phyloP scores from a whole-genome alignment of 2,329 filamentous ascomycete genomes.

The Epichloe uncinata region DNA sequence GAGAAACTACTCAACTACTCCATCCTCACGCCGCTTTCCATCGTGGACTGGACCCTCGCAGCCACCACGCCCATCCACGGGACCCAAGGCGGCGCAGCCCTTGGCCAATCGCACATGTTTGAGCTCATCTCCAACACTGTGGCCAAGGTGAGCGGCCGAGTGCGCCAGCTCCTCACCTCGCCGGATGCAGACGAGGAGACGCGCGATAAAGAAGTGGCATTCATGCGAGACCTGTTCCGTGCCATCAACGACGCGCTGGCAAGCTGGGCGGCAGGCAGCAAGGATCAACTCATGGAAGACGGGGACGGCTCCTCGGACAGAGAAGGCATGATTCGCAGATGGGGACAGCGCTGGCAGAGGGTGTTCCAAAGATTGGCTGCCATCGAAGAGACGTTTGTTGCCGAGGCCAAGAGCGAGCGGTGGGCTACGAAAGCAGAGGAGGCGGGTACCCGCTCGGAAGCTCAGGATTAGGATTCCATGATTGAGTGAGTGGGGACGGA shows the following conservation, averaged over 20 bases:
- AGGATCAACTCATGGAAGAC: conserved; percentile 62
- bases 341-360: conserved; percentile 77
- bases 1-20: conserved; percentile 97
- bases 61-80: conserved; percentile 36
- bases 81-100: conserved; percentile 44
- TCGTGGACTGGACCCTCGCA: conserved; percentile 80
- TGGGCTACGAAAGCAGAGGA: not conserved
- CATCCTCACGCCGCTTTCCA: conserved; percentile 72
- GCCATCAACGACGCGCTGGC: conserved; percentile 66
- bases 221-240: conserved; percentile 68
- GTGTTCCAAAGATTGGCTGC: conserved; percentile 72
- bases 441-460: not conserved
- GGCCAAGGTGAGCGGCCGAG: conserved; percentile 75
- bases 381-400: conserved; percentile 63
- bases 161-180: conserved; percentile 63
- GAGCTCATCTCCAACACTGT: conserved; percentile 86
- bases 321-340: conserved; percentile 55
- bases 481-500: not conserved
- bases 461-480: not conserved
- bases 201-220: conserved; percentile 52
- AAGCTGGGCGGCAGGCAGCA: conserved; percentile 57
- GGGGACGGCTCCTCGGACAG: conserved; percentile 45
- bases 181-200: conserved; percentile 51
- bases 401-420: conserved; percentile 17
- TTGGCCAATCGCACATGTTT: conserved; percentile 74